Conservation (phyloP, 257 asterid species). For the Perilla frutescens region DNA sequence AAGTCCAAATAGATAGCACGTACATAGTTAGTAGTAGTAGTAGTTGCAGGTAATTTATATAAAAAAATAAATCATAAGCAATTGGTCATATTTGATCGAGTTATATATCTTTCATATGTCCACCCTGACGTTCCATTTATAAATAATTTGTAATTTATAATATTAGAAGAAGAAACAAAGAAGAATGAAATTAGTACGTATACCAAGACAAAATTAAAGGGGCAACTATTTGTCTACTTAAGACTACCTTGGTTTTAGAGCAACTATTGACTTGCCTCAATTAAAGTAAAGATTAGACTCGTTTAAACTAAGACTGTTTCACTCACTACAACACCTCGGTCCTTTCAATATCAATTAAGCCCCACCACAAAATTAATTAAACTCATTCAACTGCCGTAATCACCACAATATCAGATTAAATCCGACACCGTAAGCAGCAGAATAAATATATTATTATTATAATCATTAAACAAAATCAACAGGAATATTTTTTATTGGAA, state of each 20-base stretch:
- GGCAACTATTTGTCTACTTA: not conserved
- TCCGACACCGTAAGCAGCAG: conserved; percentile 59
- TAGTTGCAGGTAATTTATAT: no score
- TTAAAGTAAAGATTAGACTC: conserved; percentile 42
- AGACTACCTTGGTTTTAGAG: conserved; percentile 57
- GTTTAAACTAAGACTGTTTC: conserved; percentile 36
- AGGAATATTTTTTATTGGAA: conserved; percentile 17
- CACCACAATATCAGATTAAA: conserved; percentile 36
- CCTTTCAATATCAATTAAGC: conserved; percentile 42
- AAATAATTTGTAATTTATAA: no score
- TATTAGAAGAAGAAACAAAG: no score
- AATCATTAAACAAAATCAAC: conserved; percentile 41
- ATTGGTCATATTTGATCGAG: no score
- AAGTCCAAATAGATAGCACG: no score
- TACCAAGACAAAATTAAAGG: no score
- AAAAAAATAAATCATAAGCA: no score
- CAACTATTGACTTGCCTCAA: conserved; percentile 58
- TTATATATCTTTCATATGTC: no score
- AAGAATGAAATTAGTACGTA: no score
- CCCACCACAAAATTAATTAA: conserved; percentile 37
- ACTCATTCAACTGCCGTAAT: conserved; percentile 47
- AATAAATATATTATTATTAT: conserved; percentile 60
- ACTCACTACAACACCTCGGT: conserved; percentile 53
- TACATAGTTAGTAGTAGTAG: no score
- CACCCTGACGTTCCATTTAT: no score